Evolutionary conservation across 2,329 filamentous ascomycete genomes (phyloP), one percentile per base, ranked within the genome.

Genomic region (Didymella keratinophila): DNA sequence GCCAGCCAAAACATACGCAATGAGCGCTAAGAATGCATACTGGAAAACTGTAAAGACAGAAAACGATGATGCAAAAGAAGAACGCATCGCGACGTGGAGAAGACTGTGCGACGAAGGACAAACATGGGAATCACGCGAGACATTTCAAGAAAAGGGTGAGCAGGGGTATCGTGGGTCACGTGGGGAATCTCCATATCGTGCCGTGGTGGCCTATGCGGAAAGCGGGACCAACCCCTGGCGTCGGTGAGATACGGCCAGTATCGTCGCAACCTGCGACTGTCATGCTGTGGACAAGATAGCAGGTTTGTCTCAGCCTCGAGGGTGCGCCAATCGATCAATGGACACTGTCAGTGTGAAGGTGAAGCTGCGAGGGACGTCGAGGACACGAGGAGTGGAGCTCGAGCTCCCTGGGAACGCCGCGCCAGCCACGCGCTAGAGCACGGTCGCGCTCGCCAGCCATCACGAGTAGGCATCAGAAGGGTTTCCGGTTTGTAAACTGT

Each of bases 1-100:
- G 27, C 75, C 75, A 1, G 71, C 74, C n/a, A 78, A 61, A 8
- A 78, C 56, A 48, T 77, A 77, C 12, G 60, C 71, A 9, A 75
- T 25, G 16, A 70, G 54, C 8, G 57, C 68, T 11, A 77, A 51
- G 23, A 78, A 58, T 1, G 59, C 61, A 50, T 75, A 77, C 41
- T 77, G 73, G 9, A 74, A 14, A 4, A 56, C 16, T 4, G 46
- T 20, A 21, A 27, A 45, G n/a, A 50, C 46, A n/a, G 53, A 46
- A 20, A 56, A 41, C 7, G 46, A 51, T 1, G 46, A 44, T 7
- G 45, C 10, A 25, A 28, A 21, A 14, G 47, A 18, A 21, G 34
- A n/a, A 10, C 47, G 51, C 46, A 50, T 50, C 23, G 23, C 41
- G 52, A 42, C 14, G 34, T 9, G 36, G 28, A 21, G 30, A 46